These are phyloP conservation scores for Laetiporus sulphureus DNA, from an alignment of 1,284 basidiomycete species.

Conservation along the genomic window DNA sequence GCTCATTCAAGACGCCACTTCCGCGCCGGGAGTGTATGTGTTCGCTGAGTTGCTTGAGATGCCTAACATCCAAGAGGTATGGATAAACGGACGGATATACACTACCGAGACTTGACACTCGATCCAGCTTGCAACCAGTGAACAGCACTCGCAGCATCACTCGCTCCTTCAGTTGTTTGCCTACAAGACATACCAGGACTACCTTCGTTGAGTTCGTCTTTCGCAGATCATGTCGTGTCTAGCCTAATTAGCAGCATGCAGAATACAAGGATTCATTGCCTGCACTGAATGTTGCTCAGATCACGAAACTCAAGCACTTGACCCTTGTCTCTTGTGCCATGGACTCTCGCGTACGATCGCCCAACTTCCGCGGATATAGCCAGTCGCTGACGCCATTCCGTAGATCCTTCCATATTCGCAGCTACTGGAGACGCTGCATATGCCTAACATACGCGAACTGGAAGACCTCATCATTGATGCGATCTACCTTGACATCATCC, in stretches of 20 bases:
- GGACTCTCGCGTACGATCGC: conserved; percentile 51
- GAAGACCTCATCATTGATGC: conserved; percentile 96
- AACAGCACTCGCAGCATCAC: conserved; percentile 54
- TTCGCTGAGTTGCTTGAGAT: conserved; percentile 84
- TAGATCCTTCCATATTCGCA: conserved; percentile 73
- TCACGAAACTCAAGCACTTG: conserved; percentile 86
- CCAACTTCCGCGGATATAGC: not conserved
- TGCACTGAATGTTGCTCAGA: conserved; percentile 63
- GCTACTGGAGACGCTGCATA: conserved; percentile 60
- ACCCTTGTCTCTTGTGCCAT: conserved; percentile 80
- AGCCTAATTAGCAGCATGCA: conserved; percentile 23
- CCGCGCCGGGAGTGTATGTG: conserved; percentile 85
- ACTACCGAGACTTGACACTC: not conserved
- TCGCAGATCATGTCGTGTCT: conserved; percentile 18
- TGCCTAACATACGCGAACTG: conserved; percentile 74
- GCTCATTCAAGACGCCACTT: conserved; percentile 78
- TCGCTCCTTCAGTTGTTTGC: conserved; percentile 81
- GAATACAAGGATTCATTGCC: conserved; percentile 64
- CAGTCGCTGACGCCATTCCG: not conserved
- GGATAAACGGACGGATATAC: conserved; percentile 8
- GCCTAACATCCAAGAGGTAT: conserved; percentile 78
- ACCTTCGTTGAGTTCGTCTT: conserved; percentile 37
- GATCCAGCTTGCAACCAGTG: conserved; percentile 53
- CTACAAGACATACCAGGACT: conserved; percentile 81
- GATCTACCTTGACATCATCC: conserved; percentile 85